Evolutionary conservation across 225 moss, liverwort and hornwort genomes (phyloP), one percentile per base, ranked within the genome.

Genomic region (Asterella californica): DNA sequence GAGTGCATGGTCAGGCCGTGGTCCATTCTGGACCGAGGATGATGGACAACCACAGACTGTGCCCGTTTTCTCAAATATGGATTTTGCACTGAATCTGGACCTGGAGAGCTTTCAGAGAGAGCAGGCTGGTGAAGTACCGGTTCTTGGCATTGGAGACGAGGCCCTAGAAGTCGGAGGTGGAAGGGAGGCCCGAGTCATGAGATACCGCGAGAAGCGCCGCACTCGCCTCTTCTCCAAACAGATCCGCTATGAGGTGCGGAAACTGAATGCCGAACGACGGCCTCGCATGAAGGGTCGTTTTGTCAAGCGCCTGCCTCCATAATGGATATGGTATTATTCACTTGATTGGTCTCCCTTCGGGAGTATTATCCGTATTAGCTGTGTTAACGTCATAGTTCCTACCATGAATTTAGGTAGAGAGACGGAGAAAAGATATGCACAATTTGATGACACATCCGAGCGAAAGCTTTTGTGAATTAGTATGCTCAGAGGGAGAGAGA

Each of bases 171-270:
- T 69, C 1, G 75, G 75, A 22, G 82, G 52, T 61, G 88, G 70
- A 14, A 72, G 88, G 70, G 91, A 93, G 80, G 92, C 90, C 29
- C 86, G 93, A 29, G 97, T 99, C 22, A 91, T 86, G 83, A 88
- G 97, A 2, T 99, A 99, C 83, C 85, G 89, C 4, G 97, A 99
- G 79, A 99, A 99, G 79, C 85, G 97, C 2, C 90, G 94, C 14
- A 95, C 91, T 27, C 89, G 97, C 0, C 83, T 95, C 0, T 99
- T 93, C 34, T 99, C 97, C 10, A 99, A 99, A 88, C 95, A 93
- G 79, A 99, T 99, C 25, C 88, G 97, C 0, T 99, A 99, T 67
- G 93, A 99, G 71, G 95, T 99, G n/a, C 93, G 97, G 48, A 99
- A 99, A 85, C 79, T 99, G 34, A 99, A 99, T 83, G 97, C 97